Base-by-base conservation (phyloP, 2,329 filamentous ascomycete species). In the Periconia sp. region DNA sequence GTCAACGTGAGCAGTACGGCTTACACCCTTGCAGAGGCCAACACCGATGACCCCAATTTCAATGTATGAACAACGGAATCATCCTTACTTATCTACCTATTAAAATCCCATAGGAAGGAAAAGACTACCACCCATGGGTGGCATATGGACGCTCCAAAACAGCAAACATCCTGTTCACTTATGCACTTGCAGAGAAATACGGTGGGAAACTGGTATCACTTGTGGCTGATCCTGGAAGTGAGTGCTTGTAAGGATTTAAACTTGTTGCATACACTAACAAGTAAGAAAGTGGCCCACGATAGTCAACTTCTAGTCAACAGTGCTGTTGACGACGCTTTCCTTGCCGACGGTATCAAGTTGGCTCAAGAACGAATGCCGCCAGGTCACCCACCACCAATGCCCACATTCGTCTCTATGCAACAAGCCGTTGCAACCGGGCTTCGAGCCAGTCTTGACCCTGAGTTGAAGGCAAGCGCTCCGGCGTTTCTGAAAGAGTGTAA, bases 111-210 rank as follows among this genome's bases (percentile, higher is more conserved):
- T 8, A 2, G 17, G 41, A 53, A 19, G 58, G 56, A 5, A 41
- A 50, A 23, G 11, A 19, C 9, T 61, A 55, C 44, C 42, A 58
- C 33, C 42, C 50, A 13, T 61, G 59, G 55, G 17, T 18, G 15
- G 58, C 53, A 5, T 62, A 62, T 40, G 57, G 55, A 5, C 59
- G 56, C 40, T 51, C 55, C n/a, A 62, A 62, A 45, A 58, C 59
- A 20, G 57, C 59, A 3, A 60, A 62, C 30, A 56, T 54, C 2
- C 43, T 61, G 8, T 54, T 54, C 31, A 35, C 57, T 13, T 13
- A 30, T 7, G 27, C 42, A 5, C 47, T 59, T 37, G 49, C 57
- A 6, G 45, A 56, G 47, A 50, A 52, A 40, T 45, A 55, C 10
- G 48, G 31, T 0, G 41, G 17, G n/a, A 54, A 54, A 9, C 3